Evolutionary conservation across 2,329 filamentous ascomycete species (phyloP), one percentile per base, ranked within the genome.

Genomic region (Diaporthe citriasiana): DNA sequence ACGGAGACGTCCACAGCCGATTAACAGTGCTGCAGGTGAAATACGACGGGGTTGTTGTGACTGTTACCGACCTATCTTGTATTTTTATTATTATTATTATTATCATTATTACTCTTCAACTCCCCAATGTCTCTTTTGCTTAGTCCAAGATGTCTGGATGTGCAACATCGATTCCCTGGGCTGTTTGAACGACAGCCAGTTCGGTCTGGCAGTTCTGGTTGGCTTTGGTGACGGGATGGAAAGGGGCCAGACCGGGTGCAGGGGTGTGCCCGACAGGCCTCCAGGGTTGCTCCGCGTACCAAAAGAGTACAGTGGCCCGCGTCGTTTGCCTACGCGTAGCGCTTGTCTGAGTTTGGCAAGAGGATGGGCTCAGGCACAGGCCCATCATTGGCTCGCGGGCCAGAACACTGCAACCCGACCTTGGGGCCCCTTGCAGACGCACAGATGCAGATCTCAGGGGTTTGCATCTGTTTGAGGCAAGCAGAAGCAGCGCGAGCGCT

Each of bases 381-480:
- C 30, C 56, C 45, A 50, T 65, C 8, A 76, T 76, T 76, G 73
- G 75, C 59, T 68, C 73, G 73, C 75, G 75, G 73, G 45, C 35
- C 57, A 66, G 59, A 40, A 19, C 71, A 45, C 47, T 38, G 57
- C 65, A 55, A 63, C 40, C 73, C 65, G 73, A 63, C 42, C 40
- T 53, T 59, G 40, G 63, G 65, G 50, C 47, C 69, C 51, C 68
- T 45, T 71, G 70, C 70, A 63, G 70, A 63, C 15, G 70, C 70
- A 71, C 70, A 53, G 70, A 71, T 38, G 70, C 56, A 71, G 25
- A 63, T 53, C 50, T 63, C 70, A 71, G 70, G 70, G 70, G 70
- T 63, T 53, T 68, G 63, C 63, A 68, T 68, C 30, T 68, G 63
- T 68, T 53, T 68, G 63, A 63, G 69, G 30, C 40, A 53, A 63